Base-by-base conservation (phyloP, 495 filamentous ascomycete genomes). In the Penicillium tannophilum region DNA sequence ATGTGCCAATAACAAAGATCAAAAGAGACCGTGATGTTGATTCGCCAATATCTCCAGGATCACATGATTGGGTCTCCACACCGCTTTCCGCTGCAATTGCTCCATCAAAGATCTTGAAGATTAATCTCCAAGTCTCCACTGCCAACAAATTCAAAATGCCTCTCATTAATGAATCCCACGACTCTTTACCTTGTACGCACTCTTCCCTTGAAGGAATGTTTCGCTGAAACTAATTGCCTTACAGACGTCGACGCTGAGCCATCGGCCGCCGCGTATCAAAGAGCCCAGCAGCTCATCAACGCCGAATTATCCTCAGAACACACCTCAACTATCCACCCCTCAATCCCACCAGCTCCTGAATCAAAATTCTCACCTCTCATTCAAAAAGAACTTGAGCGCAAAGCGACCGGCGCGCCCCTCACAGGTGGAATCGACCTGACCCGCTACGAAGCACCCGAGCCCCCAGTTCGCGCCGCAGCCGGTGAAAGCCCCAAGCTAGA, bases 121-220 rank as follows among this genome's bases (percentile, higher is more conserved):
- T n/a, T 26, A 44, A 42, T 26, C 31, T 28, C 3, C 16, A 31
- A 49, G 9, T 28, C 10, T n/a, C 26, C 23, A 17, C 46, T 47
- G 19, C 19, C 26, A 42, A 20, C 24, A 23, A 41, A 23, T 14
- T 39, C 64, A 73, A 63, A 54, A 90, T 91, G 87, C 81, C 89
- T 55, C 79, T 90, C 53, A 87, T 90, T 57, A 84, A 82, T 50
- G 84, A 84, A 61, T 81, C 83, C 43, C 89, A 93, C 75, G 91
- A 95, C 68, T 95, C 90, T 14, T 86, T 96, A 16, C 91, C 90
- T 20, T 96, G 90, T 92, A 86, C 44, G 64, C 54, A 28, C 6
- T 44, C 26, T 52, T 24, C 31, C 36, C 28, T 20, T 35, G 33
- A 24, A 23, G 9, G 9, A 33, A 14, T 30, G 23, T 24, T 49